Conservation (phyloP, 495 filamentous ascomycete species). For the Copromyces sp. region DNA sequence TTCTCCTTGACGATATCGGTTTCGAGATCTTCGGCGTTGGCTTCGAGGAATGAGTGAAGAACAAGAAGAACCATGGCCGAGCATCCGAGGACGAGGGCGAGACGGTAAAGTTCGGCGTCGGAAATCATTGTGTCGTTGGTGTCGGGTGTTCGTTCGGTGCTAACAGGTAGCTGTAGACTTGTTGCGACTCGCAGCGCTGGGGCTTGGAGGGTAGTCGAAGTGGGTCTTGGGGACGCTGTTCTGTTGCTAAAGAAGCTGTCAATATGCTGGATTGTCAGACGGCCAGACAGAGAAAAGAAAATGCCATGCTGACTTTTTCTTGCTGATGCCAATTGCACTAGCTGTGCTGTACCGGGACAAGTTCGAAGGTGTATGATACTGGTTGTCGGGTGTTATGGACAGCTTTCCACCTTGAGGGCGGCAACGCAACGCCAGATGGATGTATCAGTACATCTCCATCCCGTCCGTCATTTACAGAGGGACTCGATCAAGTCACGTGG, state of each 20-base stretch:
- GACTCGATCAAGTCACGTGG: slow-evolving; percentile 9
- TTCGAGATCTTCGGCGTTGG: slow-evolving; percentile 62
- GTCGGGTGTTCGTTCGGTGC: background rate
- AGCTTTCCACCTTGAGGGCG: slow-evolving; percentile 15
- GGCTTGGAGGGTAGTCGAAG: background rate
- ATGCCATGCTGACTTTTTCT: background rate
- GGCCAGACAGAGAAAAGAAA: background rate
- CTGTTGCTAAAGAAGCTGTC: background rate
- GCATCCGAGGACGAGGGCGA: slow-evolving; percentile 90
- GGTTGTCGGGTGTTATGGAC: slow-evolving; percentile 15
- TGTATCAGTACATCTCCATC: slow-evolving; percentile 6
- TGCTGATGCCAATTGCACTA: background rate
- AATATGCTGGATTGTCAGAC: background rate
- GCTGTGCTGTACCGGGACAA: background rate
- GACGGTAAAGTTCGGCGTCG: slow-evolving; percentile 70
- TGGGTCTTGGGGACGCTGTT: background rate
- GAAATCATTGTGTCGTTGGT: slow-evolving; percentile 60
- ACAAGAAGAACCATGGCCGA: slow-evolving; percentile 89
- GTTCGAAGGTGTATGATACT: background rate
- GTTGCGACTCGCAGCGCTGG: background rate
- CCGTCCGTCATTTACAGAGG: background rate
- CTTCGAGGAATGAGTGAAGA: slow-evolving; percentile 92
- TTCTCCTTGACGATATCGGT: slow-evolving; percentile 48
- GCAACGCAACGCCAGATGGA: slow-evolving; percentile 1
- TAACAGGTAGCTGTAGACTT: background rate